Evolutionary conservation across 768 basidiomycete species (phyloP), one percentile per base, ranked within the genome.

Genomic region (Psilocybe cyanescens): DNA sequence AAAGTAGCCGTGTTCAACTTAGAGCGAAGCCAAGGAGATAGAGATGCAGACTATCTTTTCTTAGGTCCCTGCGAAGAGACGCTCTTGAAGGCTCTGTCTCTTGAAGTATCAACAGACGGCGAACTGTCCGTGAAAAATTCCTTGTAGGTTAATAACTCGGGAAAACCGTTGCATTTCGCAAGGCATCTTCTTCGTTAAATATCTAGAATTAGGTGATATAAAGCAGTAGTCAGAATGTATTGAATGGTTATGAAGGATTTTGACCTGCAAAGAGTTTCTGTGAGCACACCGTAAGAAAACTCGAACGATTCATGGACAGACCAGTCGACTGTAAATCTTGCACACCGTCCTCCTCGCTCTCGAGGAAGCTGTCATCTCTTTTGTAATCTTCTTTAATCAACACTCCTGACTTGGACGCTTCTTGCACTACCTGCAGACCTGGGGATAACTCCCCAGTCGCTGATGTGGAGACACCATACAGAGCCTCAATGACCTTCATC

Each of bases 21-120:
- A 56, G 77, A 79, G 37, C 66, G 66, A 37, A 72, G 70, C 12
- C 59, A 63, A 12, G 78, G 75, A 1, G 80, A 81, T 52, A 65
- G 73, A 14, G 68, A 79, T 0, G 81, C 81, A 0, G 80, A 85
- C 64, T 87, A 80, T 65, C 67, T 83, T 17, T 84, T 86, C 67
- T 61, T 80, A 8, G 82, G 84, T 0, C 77, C 79, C 39, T 86
- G 83, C 55, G 82, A 82, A 67, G 73, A 77, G 33, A 76, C 72
- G 11, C 69, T 86, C 39, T 78, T 81, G 1, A 66, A 72, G 55
- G 82, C 77, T 12, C 71, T 83, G 14, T 75, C 75, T n/a, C 33
- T 75, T 49, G 31, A 17, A 9, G 39, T 68, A 46, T 60, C 64
- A 46, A 57, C 55, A 17, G 53, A 67, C 28, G 62, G 64, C 28